phyloP scores from a whole-genome alignment of 352 stramenopile genomes.

The Globisporangium paddicum region DNA sequence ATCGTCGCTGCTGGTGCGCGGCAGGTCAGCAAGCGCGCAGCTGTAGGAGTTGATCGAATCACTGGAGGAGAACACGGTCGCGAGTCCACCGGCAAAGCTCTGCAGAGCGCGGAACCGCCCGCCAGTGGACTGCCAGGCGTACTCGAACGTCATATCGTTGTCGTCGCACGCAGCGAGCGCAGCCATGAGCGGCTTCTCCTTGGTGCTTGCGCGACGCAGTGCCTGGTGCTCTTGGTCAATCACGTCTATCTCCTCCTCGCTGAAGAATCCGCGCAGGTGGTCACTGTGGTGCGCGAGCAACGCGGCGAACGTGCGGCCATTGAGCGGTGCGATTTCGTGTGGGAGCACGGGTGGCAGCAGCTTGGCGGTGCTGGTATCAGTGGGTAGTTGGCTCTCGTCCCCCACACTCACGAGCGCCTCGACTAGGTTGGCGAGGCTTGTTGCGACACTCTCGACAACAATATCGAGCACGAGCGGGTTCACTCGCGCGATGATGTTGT shows the following conservation, averaged over 20 bases:
- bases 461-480: constrained; percentile 18
- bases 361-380: neutral
- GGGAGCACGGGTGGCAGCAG: constrained; percentile 38
- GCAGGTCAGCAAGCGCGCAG: constrained; percentile 7
- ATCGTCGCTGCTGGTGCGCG: constrained; percentile 14
- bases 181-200: constrained; percentile 22
- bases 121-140: constrained; percentile 29
- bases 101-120: constrained; percentile 45
- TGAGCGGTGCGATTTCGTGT: constrained; percentile 43
- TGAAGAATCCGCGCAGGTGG: constrained; percentile 18
- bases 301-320: constrained; percentile 38
- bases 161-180: constrained; percentile 16
- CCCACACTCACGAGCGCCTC: constrained; percentile 17
- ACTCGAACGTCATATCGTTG: constrained; percentile 29
- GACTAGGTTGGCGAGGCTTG: constrained; percentile 22
- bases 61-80: constrained; percentile 29
- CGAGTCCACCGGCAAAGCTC: constrained; percentile 51
- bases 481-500: constrained; percentile 22
- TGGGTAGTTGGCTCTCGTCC: constrained; percentile 13
- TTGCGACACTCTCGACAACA: constrained; percentile 20
- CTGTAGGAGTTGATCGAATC: neutral
- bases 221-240: constrained; percentile 33
- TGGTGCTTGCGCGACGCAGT: constrained; percentile 18
- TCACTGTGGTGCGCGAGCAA: constrained; percentile 30
- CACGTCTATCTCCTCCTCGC: constrained; percentile 29